Base-by-base conservation (phyloP, 1,284 basidiomycete genomes). In the Pseudozyma sp. region DNA sequence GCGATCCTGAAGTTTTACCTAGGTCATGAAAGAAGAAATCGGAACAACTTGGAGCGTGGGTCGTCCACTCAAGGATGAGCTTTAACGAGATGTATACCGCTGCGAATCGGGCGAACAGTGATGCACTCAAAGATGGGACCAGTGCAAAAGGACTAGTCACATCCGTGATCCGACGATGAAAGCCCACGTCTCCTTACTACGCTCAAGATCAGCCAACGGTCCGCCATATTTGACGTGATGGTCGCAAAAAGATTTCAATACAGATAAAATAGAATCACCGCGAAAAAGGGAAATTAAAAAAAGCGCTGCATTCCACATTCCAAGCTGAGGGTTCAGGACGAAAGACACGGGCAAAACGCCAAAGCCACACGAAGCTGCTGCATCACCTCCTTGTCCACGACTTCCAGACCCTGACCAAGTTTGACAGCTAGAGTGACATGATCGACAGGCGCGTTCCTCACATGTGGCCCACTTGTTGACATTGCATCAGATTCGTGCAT, bases 301-400 rank as follows among this genome's bases (percentile, higher is more conserved):
- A 49, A 14, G 14, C 19, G 13, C 56, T 59, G 63, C 63, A 59
- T 48, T 50, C 44, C 64, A 67, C 64, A 67, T 67, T 57, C 64
- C 58, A 42, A 59, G 9, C 39, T 25, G 18, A 31, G 51, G 38
- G 19, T 40, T 52, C 58, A 52, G 38, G 21, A 45, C n/a, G 16
- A 52, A 18, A 52, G 43, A 60, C 59, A 53, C 59, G 51, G 51
- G 51, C 45, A 34, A 10, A 59, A 34, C 40, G 40, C 42, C 35
- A 36, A 49, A 49, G 55, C 45, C 55, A 49, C 35, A 31, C 21
- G 25, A 38, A 31, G 3, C 21, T 34, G 40, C 42, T 25, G 21
- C 16, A 21, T 53, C 19, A 49, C 4, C 12, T 12, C 12, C 12
- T 34, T 4, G 9, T 31, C 25, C 3, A 31, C 3, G 25, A 31